Conservation (phyloP, 2,329 filamentous ascomycete genomes). For the Rachicladosporium sp. region DNA sequence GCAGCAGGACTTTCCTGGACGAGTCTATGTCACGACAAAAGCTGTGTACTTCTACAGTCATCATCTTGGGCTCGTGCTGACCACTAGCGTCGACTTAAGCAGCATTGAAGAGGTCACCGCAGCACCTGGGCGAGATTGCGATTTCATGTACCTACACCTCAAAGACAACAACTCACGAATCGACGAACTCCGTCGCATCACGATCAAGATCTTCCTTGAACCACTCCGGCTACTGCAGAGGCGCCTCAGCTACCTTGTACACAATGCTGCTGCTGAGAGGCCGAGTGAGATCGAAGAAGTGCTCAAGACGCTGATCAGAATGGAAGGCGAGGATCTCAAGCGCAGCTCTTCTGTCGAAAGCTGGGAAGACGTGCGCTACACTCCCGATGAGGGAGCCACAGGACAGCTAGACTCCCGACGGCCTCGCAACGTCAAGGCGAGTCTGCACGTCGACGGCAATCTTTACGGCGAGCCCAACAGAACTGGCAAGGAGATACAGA, state of each 20-base stretch:
- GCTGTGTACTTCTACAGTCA: conserved; percentile 96
- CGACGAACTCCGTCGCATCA: conserved; percentile 58
- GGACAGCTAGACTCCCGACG: conserved; percentile 29
- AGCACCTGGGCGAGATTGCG: conserved; percentile 78
- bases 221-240: conserved; percentile 70
- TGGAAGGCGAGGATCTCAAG: conserved; percentile 51
- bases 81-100: conserved; percentile 63
- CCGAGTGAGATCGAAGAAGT: conserved; percentile 56
- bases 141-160: conserved; percentile 79
- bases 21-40: conserved; percentile 75
- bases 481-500: conserved; percentile 42
- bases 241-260: conserved; percentile 73
- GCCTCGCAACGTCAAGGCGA: conserved; percentile 41
- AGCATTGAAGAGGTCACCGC: conserved; percentile 80
- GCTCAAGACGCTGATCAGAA: conserved; percentile 58
- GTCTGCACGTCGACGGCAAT: conserved; percentile 50
- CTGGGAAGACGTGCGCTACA: conserved; percentile 68
- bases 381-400: conserved; percentile 26
- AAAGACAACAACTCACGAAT: conserved; percentile 44
- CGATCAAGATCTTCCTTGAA: conserved; percentile 87
- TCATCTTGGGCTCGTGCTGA: conserved; percentile 78
- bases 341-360: conserved; percentile 69
- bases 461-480: conserved; percentile 37
- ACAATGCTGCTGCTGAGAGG: conserved; percentile 62
- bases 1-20: conserved; percentile 65